These are phyloP conservation scores for Candida coquimbonensis DNA, from an alignment of 805 yeast species.

Conservation along the genomic window DNA sequence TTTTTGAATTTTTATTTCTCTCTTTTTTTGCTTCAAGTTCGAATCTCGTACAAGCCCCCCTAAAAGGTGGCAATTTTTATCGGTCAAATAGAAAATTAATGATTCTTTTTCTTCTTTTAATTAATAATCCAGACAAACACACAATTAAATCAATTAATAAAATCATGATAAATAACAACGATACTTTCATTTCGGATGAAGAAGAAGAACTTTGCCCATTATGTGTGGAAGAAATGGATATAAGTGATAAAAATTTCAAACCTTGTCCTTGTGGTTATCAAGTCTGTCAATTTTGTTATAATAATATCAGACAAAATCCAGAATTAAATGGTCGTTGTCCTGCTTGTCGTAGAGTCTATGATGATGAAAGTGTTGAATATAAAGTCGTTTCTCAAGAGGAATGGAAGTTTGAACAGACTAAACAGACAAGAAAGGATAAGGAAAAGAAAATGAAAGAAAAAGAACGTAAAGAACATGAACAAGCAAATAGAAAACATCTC, in stretches of 20 bases:
- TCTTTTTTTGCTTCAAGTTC: too few relatives aligned
- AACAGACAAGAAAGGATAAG: constrained; percentile 73
- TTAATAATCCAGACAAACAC: too few relatives aligned
- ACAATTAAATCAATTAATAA: too few relatives aligned
- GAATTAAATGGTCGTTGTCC: constrained; percentile 96
- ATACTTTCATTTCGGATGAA: constrained; percentile 65
- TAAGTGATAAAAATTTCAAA: constrained; percentile 89
- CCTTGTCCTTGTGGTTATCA: constrained; percentile 99
- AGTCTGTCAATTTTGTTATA: constrained; percentile 96
- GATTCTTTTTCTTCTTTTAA: too few relatives aligned
- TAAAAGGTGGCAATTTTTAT: too few relatives aligned
- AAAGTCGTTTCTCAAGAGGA: constrained; percentile 81
- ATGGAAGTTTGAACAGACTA: constrained; percentile 67
- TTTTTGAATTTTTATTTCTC: too few relatives aligned
- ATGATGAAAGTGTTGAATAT: constrained; percentile 89
- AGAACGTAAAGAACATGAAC: constrained; percentile 86
- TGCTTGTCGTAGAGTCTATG: constrained; percentile 91
- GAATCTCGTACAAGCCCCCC: too few relatives aligned
- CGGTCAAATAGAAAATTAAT: too few relatives aligned
- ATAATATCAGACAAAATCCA: constrained; percentile 91
- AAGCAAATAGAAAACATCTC: constrained; percentile 72
- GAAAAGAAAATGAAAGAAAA: constrained; percentile 82
- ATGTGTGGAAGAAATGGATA: constrained; percentile 97
- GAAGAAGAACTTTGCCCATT: constrained; percentile 83
- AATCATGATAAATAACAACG: constrained; percentile 29